Percentiles rank a stretch among this genome's conserved stretches.
Evolutionary conservation across 768 basidiomycete species (phyloP).

Genomic region (Mycena haematopus): DNA sequence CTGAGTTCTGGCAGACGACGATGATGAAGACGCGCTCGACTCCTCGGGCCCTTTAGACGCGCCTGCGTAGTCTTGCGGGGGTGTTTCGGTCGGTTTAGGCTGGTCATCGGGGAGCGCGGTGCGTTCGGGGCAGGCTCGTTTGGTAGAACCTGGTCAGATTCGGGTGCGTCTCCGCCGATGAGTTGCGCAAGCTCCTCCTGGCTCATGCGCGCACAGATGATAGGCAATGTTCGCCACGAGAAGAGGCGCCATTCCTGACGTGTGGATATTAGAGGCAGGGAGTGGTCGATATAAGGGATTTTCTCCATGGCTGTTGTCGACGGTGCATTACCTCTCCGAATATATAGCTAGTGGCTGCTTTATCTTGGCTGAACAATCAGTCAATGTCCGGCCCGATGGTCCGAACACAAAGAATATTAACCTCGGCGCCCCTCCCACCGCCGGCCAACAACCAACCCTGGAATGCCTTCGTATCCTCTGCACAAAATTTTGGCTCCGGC

Average conservation of each 20-base stretch:
- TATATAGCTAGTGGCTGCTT: neutral
- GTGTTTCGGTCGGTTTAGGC: too few species aligned
- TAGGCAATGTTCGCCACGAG: too few species aligned
- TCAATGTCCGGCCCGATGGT: neutral
- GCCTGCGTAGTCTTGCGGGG: too few species aligned
- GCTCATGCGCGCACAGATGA: too few species aligned
- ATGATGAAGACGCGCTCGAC: too few species aligned
- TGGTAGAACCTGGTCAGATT: neutral
- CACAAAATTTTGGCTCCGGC: neutral
- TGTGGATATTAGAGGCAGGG: too few species aligned
- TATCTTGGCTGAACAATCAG: neutral
- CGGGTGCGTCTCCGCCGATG: too few species aligned
- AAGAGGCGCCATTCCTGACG: too few species aligned
- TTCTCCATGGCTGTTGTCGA: neutral
- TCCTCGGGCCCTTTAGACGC: too few species aligned
- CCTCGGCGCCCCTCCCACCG: neutral
- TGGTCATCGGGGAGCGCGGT: neutral
- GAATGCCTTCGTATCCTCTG: neutral
- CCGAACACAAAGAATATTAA: neutral
- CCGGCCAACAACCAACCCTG: neutral
- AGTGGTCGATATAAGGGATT: neutral
- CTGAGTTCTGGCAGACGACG: too few species aligned
- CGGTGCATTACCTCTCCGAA: neutral
- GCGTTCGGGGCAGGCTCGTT: neutral
- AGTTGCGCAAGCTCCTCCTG: too few species aligned